Conservation (phyloP, 1,139 yeast genomes). For the Protomyces pachydermus region DNA sequence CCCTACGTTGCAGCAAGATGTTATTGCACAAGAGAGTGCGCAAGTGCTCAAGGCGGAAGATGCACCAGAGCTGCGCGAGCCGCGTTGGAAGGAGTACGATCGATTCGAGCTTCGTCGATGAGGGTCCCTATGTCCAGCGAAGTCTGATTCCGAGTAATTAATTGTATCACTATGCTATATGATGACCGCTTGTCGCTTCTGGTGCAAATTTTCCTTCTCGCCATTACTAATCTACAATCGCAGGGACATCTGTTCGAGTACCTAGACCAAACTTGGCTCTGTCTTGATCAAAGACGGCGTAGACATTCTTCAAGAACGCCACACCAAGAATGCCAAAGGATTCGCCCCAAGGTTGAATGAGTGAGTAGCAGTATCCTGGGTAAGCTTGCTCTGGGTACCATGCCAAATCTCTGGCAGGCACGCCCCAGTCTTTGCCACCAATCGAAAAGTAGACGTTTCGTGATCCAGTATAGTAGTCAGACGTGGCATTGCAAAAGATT, state of each 20-base stretch:
- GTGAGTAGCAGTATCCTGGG: slow-evolving; percentile 10
- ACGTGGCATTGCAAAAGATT: slow-evolving; percentile 15
- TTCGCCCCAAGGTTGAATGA: slow-evolving; percentile 18
- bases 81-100: slow-evolving; percentile 22
- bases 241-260: slow-evolving; percentile 25
- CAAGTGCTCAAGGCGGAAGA: neutral
- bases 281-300: slow-evolving; percentile 57
- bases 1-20: neutral
- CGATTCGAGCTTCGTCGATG: slow-evolving; percentile 21
- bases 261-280: slow-evolving; percentile 5
- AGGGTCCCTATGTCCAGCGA: neutral
- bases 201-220: too few species aligned
- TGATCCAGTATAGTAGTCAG: slow-evolving; percentile 3
- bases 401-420: slow-evolving; percentile 25
- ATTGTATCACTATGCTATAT: too few species aligned
- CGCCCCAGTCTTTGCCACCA: slow-evolving; percentile 21
- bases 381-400: slow-evolving; percentile 17
- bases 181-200: too few species aligned
- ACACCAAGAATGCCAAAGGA: slow-evolving; percentile 54
- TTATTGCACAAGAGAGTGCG: neutral
- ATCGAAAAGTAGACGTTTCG: slow-evolving; percentile 18
- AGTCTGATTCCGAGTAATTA: too few species aligned
- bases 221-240: slow-evolving; percentile 2
- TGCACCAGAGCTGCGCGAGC: slow-evolving; percentile 18
- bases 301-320: slow-evolving; percentile 61